Evolutionary conservation across 2,329 filamentous ascomycete species (phyloP), one percentile per base, ranked within the genome.

Genomic region (Diplocarpon mali): DNA sequence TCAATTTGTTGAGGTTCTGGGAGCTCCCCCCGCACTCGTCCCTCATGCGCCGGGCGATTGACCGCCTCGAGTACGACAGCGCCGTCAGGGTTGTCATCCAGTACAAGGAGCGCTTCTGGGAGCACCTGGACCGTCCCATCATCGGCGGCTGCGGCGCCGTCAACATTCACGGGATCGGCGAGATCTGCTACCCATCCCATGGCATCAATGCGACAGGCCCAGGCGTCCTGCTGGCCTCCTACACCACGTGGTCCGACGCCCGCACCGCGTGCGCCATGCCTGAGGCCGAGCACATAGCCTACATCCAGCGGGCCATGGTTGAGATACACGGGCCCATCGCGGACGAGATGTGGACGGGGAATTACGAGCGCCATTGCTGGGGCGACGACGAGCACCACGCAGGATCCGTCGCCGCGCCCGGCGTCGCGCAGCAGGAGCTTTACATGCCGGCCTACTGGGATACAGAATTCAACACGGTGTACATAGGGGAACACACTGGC

Each of bases 401-500:
- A 1, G 80, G 75, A 4, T 72, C 73, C 6, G 86, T 80, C 80
- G 73, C 73, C 1, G 60, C 62, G 4, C 80, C 81, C 0, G 62
- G 67, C 0, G 66, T 77, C 0, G 80, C 79, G 0, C 78, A 85
- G 64, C 80, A 86, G 56, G 71, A 81, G 52, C 57, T 85, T 17
- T 86, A 81, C 53, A 65, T 86, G 8, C 81, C 83, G 0, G 76
- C 80, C n/a, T 86, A 83, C 57, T 84, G 81, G 56, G 73, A 78
- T 57, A 85, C 80, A 0, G 76, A 85, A 13, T 40, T 42, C 12
- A 41, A 72, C 64, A 78, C 80, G n/a, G 75, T 85, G 29, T 83
- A 84, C 47, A 66, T 82, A 5, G 76, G 76, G 2, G 81, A 85
- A 60, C 80, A 85, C 57, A 84, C 80, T 0, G 75, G 72, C 6